phyloP scores from a whole-genome alignment of 176 grass and related monocot species.

The Pontederia crassipes region DNA sequence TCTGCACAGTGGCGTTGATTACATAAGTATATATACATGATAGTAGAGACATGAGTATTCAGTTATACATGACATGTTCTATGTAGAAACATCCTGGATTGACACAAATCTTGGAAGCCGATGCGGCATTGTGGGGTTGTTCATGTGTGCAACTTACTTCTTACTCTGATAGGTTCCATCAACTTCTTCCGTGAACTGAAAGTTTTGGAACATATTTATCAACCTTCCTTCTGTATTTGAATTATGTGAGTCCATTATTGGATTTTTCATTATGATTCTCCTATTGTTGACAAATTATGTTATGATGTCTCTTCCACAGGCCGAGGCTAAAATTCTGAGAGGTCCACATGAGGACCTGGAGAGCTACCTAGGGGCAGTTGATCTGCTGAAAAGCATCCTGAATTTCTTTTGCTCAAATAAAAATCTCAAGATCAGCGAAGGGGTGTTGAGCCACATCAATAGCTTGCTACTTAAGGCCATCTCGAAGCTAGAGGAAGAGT shows the following conservation, averaged over 20 bases:
- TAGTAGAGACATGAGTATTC: too few species aligned
- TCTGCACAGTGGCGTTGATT: too few species aligned
- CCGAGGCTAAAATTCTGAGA: conserved; percentile 62
- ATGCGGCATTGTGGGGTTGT: too few species aligned
- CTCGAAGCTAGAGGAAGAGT: conserved; percentile 80
- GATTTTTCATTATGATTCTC: not conserved
- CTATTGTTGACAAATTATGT: not conserved
- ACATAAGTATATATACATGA: too few species aligned
- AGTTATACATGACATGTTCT: too few species aligned
- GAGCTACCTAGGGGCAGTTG: conserved; percentile 71
- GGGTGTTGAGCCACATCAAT: conserved; percentile 61
- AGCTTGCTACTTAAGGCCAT: conserved; percentile 57
- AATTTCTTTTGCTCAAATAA: conserved; percentile 66
- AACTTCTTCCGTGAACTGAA: too few species aligned
- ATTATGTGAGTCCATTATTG: not conserved
- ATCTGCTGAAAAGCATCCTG: conserved; percentile 53
- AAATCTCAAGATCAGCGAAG: conserved; percentile 59
- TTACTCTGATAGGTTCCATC: too few species aligned
- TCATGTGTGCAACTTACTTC: too few species aligned
- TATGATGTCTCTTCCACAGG: conserved; percentile 25
- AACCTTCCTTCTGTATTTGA: not conserved
- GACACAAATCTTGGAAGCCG: too few species aligned
- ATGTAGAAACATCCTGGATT: too few species aligned
- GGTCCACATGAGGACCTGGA: conserved; percentile 91
- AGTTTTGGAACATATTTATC: too few species aligned